Evolutionary conservation across 306 rosid species (phyloP), one percentile per base, ranked within the genome.

Genomic region (Albizia julibrissin): DNA sequence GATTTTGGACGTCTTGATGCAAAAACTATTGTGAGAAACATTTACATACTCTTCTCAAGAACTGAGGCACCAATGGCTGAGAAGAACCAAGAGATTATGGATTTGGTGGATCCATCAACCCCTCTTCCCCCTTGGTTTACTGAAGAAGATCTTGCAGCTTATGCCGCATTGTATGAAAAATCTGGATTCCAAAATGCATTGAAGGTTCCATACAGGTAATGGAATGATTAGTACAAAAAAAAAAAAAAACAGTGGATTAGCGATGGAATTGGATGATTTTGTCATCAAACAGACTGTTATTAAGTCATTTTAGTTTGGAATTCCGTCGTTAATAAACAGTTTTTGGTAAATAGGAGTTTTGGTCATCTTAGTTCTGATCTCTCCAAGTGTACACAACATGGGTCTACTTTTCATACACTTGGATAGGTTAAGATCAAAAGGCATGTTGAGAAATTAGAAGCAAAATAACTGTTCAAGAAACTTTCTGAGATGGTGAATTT

Each of bases 21-120:
- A 3, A 91, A 89, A 81, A 90, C 92, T 10, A 91, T 92, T 40
- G 88, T 94, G 12, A 84, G 86, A n/a, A 94, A 91, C 34, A 58
- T 92, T n/a, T 92, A 91, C 86, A 90, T 88, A 69, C 97, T 94
- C 75, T 94, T 94, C 86, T 91, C 97, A 34, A 82, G 74, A 78
- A 91, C 89, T 66, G 97, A 94, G 75, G 21, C 91, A 22, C 93
- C 97, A n/a, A 87, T 88, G 79, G 97, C 97, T 71, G 69, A 84
- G 39, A 92, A 91, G 82, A 87, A 82, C 80, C 97, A 90, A 46
- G 97, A 94, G 94, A 86, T 94, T 79, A 88, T 94, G 97, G 98
- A 94, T 83, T 81, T 94, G 81, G 98, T 92, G 49, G 93, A 85
- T 50, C 82, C 92, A 9, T 88, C 90, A 64, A 86, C 89, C 5